phyloP scores from a whole-genome alignment of 495 filamentous ascomycete genomes.

The Xylaria scruposa region DNA sequence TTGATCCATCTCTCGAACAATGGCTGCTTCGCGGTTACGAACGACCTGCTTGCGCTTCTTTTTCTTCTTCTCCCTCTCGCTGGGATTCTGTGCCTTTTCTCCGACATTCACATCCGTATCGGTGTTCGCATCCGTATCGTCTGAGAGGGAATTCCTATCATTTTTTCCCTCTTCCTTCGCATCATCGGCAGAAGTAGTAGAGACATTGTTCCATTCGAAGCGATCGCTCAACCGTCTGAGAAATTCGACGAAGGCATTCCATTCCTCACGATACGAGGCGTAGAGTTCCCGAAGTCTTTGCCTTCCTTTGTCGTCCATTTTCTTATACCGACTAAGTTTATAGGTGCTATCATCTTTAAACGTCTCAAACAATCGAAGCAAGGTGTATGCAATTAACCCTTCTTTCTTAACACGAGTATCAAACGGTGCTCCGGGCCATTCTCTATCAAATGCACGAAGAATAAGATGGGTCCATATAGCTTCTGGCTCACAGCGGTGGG shows the following conservation, averaged over 20 bases:
- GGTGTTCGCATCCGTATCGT: slow-evolving; percentile 22
- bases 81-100: slow-evolving; percentile 2
- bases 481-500: background rate
- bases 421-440: slow-evolving; percentile 28
- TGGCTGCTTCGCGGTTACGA: slow-evolving; percentile 55
- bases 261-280: background rate
- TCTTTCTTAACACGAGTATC: slow-evolving; percentile 24
- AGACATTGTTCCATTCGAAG: slow-evolving; percentile 30
- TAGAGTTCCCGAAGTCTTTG: slow-evolving; percentile 15
- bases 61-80: slow-evolving; percentile 32
- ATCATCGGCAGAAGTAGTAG: background rate
- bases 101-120: slow-evolving; percentile 28
- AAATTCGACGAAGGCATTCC: slow-evolving; percentile 26
- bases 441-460: slow-evolving; percentile 3
- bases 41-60: slow-evolving; percentile 59
- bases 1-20: slow-evolving; percentile 54
- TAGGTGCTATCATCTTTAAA: slow-evolving; percentile 17
- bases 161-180: background rate
- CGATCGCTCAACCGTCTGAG: slow-evolving; percentile 33
- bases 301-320: slow-evolving; percentile 23
- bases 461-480: slow-evolving; percentile 24
- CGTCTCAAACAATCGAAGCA: slow-evolving; percentile 35
- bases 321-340: slow-evolving; percentile 29
- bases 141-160: slow-evolving; percentile 4
- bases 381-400: slow-evolving; percentile 23